A percentile compares a stretch with the other conserved stretches of the same genome.
Evolutionary conservation across 192 early-diverging fungal genomes (phyloP).

Genomic region (Funneliformis mosseae): DNA sequence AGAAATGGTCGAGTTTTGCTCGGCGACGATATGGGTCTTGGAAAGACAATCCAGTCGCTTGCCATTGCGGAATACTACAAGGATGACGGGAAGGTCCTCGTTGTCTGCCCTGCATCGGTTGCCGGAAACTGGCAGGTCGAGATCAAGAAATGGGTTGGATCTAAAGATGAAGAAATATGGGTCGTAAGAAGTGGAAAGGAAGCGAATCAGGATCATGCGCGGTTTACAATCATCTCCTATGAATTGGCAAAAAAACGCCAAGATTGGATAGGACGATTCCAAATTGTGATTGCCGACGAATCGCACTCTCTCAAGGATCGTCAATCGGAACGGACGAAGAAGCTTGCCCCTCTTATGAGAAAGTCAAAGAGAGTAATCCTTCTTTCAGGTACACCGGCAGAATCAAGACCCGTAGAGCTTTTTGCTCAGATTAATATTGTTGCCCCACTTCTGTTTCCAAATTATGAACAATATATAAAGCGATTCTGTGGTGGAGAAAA

Average conservation of each 20-base stretch:
- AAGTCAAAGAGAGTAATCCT: neutral
- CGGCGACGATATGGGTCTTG: conserved; percentile 50
- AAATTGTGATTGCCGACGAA: conserved; percentile 48
- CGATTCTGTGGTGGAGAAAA: neutral
- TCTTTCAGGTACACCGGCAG: neutral
- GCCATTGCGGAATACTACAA: conserved; percentile 41
- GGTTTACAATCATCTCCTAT: neutral
- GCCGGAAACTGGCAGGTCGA: conserved; percentile 46
- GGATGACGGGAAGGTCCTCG: conserved; percentile 47
- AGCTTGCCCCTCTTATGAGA: conserved; percentile 42
- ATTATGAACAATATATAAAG: neutral
- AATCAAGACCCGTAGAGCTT: neutral
- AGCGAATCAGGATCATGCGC: conserved; percentile 1
- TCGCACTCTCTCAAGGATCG: conserved; percentile 47
- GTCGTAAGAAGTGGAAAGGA: neutral
- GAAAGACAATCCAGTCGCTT: conserved; percentile 53
- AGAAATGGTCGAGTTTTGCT: conserved; percentile 42
- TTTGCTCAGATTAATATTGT: neutral
- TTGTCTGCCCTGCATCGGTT: conserved; percentile 51
- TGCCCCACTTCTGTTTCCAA: neutral
- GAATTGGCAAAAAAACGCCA: neutral
- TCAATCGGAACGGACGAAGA: conserved; percentile 47
- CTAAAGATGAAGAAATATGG: conserved; percentile 38
- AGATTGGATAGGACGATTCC: conserved; percentile 17
- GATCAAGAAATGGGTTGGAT: conserved; percentile 49